Evolutionary conservation across 1,284 basidiomycete species (phyloP).

Genomic region (Cerrena zonata): DNA sequence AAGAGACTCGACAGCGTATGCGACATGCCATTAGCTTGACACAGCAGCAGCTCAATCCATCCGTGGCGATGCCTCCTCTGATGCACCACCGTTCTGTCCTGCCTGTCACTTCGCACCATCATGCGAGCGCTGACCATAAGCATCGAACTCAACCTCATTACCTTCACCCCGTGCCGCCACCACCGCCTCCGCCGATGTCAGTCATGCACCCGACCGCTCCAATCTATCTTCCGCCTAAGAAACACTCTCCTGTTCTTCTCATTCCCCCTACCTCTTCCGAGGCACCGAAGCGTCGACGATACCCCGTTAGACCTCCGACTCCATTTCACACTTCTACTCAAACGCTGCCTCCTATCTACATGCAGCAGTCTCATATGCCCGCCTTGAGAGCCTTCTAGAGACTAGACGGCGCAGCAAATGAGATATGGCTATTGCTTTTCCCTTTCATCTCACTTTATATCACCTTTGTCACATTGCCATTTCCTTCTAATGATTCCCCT

Average conservation of each 20-base stretch:
- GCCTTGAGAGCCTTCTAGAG: background rate
- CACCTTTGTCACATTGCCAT: background rate
- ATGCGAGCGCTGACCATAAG: background rate
- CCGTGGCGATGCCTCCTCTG: background rate
- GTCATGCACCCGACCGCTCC: background rate
- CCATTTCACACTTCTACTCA: background rate
- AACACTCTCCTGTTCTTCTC: no score
- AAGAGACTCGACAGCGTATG: constrained; percentile 43
- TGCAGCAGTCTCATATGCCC: background rate
- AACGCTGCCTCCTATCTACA: background rate
- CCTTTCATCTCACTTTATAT: background rate
- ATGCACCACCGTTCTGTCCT: background rate
- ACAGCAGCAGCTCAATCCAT: background rate
- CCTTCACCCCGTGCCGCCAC: background rate
- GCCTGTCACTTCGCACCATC: no score
- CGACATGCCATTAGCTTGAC: constrained; percentile 34
- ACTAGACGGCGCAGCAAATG: no score
- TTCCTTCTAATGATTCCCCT: background rate
- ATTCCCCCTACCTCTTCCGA: no score
- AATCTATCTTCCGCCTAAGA: background rate
- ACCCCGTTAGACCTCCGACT: background rate
- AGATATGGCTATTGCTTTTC: no score
- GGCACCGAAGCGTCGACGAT: background rate
- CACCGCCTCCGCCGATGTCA: background rate
- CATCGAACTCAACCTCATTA: background rate